phyloP scores from a whole-genome alignment of 106 monocot species.

The Gastrodia elata region DNA sequence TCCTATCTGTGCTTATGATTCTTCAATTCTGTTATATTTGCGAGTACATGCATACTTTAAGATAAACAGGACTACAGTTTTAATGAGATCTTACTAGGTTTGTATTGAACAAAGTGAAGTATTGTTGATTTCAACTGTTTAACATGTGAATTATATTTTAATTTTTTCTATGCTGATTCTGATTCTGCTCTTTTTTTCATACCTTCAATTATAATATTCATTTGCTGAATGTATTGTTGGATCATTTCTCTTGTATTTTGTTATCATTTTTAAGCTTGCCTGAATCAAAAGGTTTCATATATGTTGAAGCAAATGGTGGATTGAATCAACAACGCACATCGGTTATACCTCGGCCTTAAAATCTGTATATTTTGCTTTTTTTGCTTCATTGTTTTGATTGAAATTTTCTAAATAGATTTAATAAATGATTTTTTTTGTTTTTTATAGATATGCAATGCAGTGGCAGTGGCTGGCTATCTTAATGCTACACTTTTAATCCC shows the following conservation, averaged over 20 bases:
- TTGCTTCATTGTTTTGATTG: too few relatives aligned
- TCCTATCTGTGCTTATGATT: neutral
- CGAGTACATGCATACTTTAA: neutral
- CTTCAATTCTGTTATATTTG: neutral
- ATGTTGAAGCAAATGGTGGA: too few relatives aligned
- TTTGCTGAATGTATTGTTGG: neutral
- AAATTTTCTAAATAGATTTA: too few relatives aligned
- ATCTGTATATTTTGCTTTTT: too few relatives aligned
- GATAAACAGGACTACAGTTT: neutral
- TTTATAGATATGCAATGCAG: too few relatives aligned
- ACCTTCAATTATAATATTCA: neutral
- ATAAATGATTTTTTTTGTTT: too few relatives aligned
- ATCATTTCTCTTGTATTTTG: neutral
- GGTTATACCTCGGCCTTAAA: too few relatives aligned
- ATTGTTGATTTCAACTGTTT: conserved; percentile 3
- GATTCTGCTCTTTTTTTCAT: neutral
- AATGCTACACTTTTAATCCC: too few relatives aligned
- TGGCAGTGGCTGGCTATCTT: too few relatives aligned
- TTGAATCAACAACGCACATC: too few relatives aligned
- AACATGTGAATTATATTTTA: conserved; percentile 1
- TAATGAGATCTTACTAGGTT: neutral
- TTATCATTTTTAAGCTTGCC: conserved; percentile 37
- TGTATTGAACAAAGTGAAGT: neutral
- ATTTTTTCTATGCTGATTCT: neutral
- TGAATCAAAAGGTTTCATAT: conserved; percentile 96